Conservation (phyloP, 2,329 filamentous ascomycete species). For the Venturia nashicola region DNA sequence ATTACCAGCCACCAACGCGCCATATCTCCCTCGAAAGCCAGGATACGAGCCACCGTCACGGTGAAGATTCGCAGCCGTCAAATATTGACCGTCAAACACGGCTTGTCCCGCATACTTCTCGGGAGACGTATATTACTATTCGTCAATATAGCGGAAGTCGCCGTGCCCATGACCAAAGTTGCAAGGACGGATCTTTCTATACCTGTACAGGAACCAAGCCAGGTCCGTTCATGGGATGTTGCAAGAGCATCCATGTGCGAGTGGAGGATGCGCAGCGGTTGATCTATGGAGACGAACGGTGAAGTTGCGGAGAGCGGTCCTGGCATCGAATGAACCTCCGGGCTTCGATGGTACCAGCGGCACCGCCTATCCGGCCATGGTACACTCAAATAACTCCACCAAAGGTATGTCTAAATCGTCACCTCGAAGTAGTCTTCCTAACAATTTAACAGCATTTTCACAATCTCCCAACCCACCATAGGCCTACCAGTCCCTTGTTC, state of each 20-base stretch:
- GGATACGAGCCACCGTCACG: background rate
- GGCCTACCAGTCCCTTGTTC: background rate
- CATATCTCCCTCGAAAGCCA: background rate
- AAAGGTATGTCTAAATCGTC: background rate
- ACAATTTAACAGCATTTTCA: background rate
- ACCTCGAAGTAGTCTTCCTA: background rate
- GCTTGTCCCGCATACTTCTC: background rate
- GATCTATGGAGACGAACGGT: background rate
- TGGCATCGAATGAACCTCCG: background rate
- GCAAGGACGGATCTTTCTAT: constrained; percentile 1
- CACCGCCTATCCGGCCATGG: background rate
- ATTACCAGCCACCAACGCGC: background rate
- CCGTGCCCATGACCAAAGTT: background rate
- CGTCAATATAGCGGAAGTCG: background rate
- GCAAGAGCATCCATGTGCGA: background rate
- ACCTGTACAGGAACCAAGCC: background rate
- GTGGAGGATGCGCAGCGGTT: background rate
- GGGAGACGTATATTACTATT: background rate
- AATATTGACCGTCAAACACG: background rate
- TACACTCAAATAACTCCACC: background rate
- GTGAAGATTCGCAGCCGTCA: background rate
- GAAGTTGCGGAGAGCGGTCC: background rate
- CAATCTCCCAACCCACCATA: background rate
- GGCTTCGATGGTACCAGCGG: background rate
- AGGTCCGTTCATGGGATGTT: constrained; percentile 1